Conservation (phyloP, 352 stramenopile species). For the Phytopythium helicoides region DNA sequence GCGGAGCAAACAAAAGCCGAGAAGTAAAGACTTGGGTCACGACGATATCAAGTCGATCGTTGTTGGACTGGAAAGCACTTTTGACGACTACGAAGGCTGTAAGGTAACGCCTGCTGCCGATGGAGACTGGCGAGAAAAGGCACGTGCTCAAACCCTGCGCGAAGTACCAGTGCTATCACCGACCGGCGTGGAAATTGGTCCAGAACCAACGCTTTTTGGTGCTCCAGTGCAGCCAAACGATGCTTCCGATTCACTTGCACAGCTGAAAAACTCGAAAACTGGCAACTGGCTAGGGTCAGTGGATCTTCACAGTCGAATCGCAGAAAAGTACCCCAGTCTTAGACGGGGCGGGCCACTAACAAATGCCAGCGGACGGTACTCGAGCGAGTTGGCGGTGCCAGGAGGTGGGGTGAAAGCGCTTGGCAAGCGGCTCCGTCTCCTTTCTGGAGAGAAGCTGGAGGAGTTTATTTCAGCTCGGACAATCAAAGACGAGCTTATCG, state of each 20-base stretch:
- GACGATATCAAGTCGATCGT: slow-evolving; percentile 66
- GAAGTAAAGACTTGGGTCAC: slow-evolving; percentile 58
- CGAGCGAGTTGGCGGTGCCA: slow-evolving; percentile 52
- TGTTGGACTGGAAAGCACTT: slow-evolving; percentile 52
- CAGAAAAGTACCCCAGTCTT: slow-evolving; percentile 58
- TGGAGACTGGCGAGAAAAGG: slow-evolving; percentile 54
- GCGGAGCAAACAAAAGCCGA: slow-evolving; percentile 72
- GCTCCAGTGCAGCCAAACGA: slow-evolving; percentile 41
- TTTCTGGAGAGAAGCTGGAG: slow-evolving; percentile 49
- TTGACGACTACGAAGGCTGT: slow-evolving; percentile 73
- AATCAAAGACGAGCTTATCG: slow-evolving; percentile 45
- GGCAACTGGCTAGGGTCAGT: slow-evolving; percentile 68
- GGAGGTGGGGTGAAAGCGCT: slow-evolving; percentile 25
- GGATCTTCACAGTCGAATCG: slow-evolving; percentile 54
- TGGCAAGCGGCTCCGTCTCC: slow-evolving; percentile 28
- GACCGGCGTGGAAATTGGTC: slow-evolving; percentile 62
- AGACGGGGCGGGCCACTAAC: slow-evolving; percentile 50
- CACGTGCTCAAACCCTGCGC: slow-evolving; percentile 41
- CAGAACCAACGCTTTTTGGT: slow-evolving; percentile 48
- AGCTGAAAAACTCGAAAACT: slow-evolving; percentile 46
- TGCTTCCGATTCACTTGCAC: slow-evolving; percentile 26
- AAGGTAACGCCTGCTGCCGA: slow-evolving; percentile 61
- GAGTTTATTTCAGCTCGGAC: slow-evolving; percentile 37
- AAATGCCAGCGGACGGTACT: slow-evolving; percentile 77
- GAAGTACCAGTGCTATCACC: slow-evolving; percentile 65